A percentile compares a stretch with the other conserved stretches of the same genome.
These are phyloP conservation scores for Aureobasidium sp. DNA, from an alignment of 2,329 filamentous ascomycete genomes.

Conservation along the genomic window DNA sequence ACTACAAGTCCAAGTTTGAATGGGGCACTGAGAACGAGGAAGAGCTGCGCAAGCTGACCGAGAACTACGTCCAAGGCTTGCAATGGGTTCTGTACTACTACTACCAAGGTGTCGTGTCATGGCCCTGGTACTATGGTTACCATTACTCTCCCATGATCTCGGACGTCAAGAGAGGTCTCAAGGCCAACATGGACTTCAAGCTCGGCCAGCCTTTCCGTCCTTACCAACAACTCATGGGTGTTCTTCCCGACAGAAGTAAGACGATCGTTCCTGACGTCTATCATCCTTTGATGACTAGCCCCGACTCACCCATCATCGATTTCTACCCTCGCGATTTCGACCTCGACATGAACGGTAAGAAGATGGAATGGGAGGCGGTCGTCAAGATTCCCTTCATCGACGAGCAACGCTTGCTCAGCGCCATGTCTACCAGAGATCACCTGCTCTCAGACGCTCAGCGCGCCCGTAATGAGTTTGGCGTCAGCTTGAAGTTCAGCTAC, in stretches of 20 bases:
- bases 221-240: conserved; percentile 96
- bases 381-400: conserved; percentile 99
- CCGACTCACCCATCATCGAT: conserved; percentile 86
- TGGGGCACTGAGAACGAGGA: conserved; percentile 76
- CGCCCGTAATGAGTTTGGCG: conserved; percentile 79
- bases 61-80: conserved; percentile 95
- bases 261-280: conserved; percentile 84
- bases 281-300: conserved; percentile 84
- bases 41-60: conserved; percentile 71
- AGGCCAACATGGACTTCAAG: conserved; percentile 81
- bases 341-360: conserved; percentile 98
- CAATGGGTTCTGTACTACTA: conserved; percentile 99
- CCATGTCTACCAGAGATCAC: conserved; percentile 78
- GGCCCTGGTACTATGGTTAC: conserved; percentile 97
- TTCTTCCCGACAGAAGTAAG: conserved; percentile 94
- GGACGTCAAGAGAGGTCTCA: conserved; percentile 81
- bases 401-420: conserved; percentile 70
- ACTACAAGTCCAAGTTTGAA: conserved; percentile 84
- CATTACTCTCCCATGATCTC: conserved; percentile 98
- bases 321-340: conserved; percentile 97
- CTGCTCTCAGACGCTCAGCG: conserved; percentile 70
- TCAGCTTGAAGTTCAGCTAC: conserved; percentile 87
- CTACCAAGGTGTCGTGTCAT: conserved; percentile 91
- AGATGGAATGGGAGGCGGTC: conserved; percentile 99
- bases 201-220: conserved; percentile 92